Conservation (phyloP, 2,329 filamentous ascomycete species). For the Phyllosticta capitalensis region DNA sequence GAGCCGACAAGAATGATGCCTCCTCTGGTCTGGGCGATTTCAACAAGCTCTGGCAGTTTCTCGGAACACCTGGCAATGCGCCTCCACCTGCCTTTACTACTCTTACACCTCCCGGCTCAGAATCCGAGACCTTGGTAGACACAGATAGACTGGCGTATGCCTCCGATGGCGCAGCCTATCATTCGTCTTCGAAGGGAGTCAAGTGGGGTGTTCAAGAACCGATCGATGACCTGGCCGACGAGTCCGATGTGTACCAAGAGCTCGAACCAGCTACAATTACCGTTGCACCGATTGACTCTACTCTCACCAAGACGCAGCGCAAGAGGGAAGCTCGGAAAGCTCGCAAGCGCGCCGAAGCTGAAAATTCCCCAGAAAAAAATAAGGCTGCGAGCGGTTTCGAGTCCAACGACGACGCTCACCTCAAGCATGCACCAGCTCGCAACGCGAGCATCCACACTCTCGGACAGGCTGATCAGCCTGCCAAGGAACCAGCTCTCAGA, state of each 20-base stretch:
- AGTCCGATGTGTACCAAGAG: constrained; percentile 3
- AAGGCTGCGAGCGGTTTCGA: constrained; percentile 23
- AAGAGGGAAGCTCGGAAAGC: constrained; percentile 21
- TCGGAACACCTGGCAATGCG: constrained; percentile 26
- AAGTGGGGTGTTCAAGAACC: constrained; percentile 17
- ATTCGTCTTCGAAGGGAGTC: constrained; percentile 14
- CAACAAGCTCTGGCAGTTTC: constrained; percentile 34
- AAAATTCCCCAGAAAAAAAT: constrained; percentile 7
- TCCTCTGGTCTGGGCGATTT: constrained; percentile 34
- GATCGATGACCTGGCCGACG: constrained; percentile 3
- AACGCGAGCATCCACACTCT: constrained; percentile 26
- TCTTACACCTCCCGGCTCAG: constrained; percentile 14
- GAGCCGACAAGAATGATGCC: not conserved
- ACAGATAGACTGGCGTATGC: constrained; percentile 27
- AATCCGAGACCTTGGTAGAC: constrained; percentile 12
- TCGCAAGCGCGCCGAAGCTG: constrained; percentile 18
- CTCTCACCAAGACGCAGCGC: constrained; percentile 26
- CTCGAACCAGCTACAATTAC: not conserved
- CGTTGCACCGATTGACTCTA: constrained; percentile 2
- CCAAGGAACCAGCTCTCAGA: not conserved
- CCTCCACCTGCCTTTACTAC: constrained; percentile 15
- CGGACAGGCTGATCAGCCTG: not conserved
- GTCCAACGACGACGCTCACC: constrained; percentile 22
- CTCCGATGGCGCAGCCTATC: constrained; percentile 34
- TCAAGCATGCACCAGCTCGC: constrained; percentile 21